Evolutionary conservation across 768 basidiomycete species (phyloP), one percentile per base, ranked within the genome.

Genomic region (Coprinopsis strossmayeri): DNA sequence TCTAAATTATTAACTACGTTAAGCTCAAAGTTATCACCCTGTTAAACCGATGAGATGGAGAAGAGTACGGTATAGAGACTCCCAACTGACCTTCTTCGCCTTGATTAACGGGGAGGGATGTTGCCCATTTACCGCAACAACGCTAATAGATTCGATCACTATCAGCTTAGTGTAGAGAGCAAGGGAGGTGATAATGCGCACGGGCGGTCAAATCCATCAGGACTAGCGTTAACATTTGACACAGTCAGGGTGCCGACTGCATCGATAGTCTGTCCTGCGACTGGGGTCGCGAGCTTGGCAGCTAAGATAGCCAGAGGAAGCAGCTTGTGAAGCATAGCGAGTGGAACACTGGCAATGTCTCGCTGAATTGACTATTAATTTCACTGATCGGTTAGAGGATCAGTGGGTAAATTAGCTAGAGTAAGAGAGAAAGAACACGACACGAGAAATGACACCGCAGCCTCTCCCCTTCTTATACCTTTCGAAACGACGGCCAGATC

Each of bases 1-100:
- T 59, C 64, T 18, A 80, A 61, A n/a, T 55, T 27, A 49, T 81
- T 71, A 5, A 67, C 53, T 20, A 81, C 74, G 32, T 74, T 73
- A 28, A 81, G 54, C 25, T 51, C 46, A 49, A 76, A 70, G 34
- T 54, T 45, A 32, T 68, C 62, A 2, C 72, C 71, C 64, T 61
- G 15, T 13, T 24, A 4, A 45, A n/a, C n/a, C n/a, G 21, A 30
- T 3, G 21, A 10, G 27, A 3, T 23, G 18, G 18, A 32, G 15
- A 32, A 15, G 17, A 12, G 17, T 26, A 18, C 17, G 21, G 4
- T 34, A 17, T 23, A 9, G 7, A 7, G 18, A n/a, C 20, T 21
- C 18, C 11, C 2, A 4, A 20, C 12, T 3, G 15, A 38, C 37
- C 28, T 45, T 45, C 4, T 32, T 27, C 4, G 43, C 43, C 21